Evolutionary conservation across 352 stramenopile genomes (phyloP).

Genomic region (Phytophthora ohioensis): DNA sequence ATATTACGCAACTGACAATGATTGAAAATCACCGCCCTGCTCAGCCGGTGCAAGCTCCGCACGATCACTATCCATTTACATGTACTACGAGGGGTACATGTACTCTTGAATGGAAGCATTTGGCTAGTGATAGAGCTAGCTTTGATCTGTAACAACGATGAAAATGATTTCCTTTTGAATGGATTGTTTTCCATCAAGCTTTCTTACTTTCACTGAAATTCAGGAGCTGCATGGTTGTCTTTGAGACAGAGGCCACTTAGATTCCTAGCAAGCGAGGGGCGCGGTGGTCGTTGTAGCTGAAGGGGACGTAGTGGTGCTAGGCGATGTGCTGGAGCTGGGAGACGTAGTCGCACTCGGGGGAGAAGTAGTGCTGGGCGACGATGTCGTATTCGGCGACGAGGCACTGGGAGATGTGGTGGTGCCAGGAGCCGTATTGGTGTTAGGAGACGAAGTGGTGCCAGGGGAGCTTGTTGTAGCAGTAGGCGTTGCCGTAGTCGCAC

Average conservation of each 20-base stretch:
- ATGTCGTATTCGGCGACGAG: not conserved
- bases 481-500: conserved; percentile 2
- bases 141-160: too few species aligned
- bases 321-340: not conserved
- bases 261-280: conserved; percentile 23
- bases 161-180: too few species aligned
- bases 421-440: not conserved
- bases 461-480: conserved; percentile 3
- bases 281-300: conserved; percentile 15
- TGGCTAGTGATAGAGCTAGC: not conserved
- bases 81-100: too few species aligned
- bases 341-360: conserved; percentile 10
- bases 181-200: too few species aligned
- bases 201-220: too few species aligned
- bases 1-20: conserved; percentile 23
- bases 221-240: too few species aligned
- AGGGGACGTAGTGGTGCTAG: conserved; percentile 1
- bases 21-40: conserved; percentile 22
- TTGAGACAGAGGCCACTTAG: not conserved
- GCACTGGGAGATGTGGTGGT: conserved; percentile 4
- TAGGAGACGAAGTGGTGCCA: not conserved
- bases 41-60: not conserved
- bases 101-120: too few species aligned
- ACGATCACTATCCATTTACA: too few species aligned
- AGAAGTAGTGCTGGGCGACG: conserved; percentile 7